Percentiles rank a stretch among this genome's conserved stretches.
Conservation (phyloP, 768 basidiomycete species). For the Dentipellis fragilis region DNA sequence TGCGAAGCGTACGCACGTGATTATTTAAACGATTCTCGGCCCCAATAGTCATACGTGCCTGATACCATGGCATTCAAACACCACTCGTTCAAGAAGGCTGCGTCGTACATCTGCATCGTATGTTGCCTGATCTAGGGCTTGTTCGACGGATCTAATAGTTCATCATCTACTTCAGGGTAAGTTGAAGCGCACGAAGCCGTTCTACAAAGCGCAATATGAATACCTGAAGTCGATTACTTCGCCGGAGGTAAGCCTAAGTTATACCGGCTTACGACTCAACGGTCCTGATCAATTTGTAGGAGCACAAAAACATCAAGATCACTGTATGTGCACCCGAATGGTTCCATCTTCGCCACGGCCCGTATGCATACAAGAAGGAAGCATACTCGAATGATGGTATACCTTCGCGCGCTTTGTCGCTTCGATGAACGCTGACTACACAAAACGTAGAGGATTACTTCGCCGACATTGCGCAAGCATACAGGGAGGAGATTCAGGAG, state of each 20-base stretch:
- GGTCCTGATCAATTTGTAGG: conserved; percentile 23
- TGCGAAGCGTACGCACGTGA: background rate
- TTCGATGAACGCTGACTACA: background rate
- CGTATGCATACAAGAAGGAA: conserved; percentile 45
- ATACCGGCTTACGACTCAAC: background rate
- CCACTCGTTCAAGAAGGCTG: conserved; percentile 23
- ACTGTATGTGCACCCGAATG: conserved; percentile 65
- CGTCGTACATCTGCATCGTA: conserved; percentile 19
- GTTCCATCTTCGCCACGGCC: conserved; percentile 62
- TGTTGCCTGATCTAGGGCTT: background rate
- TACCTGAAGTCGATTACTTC: conserved; percentile 47
- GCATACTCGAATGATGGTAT: conserved; percentile 54
- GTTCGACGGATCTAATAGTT: background rate
- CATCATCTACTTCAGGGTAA: conserved; percentile 32
- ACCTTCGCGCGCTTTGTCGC: conserved; percentile 1
- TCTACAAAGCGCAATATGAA: conserved; percentile 56
- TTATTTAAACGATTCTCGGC: background rate
- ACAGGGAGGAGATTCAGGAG: conserved; percentile 32
- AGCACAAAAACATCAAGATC: conserved; percentile 59
- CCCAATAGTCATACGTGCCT: conserved; percentile 22
- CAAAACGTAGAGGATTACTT: conserved; percentile 31
- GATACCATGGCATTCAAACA: conserved; percentile 24
- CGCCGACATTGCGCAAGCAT: conserved; percentile 36
- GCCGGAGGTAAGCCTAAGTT: conserved; percentile 32
- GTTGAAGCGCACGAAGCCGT: conserved; percentile 49